Evolutionary conservation across 2,329 filamentous ascomycete species (phyloP), one percentile per base, ranked within the genome.

Genomic region (Thermomyces lanuginosus): DNA sequence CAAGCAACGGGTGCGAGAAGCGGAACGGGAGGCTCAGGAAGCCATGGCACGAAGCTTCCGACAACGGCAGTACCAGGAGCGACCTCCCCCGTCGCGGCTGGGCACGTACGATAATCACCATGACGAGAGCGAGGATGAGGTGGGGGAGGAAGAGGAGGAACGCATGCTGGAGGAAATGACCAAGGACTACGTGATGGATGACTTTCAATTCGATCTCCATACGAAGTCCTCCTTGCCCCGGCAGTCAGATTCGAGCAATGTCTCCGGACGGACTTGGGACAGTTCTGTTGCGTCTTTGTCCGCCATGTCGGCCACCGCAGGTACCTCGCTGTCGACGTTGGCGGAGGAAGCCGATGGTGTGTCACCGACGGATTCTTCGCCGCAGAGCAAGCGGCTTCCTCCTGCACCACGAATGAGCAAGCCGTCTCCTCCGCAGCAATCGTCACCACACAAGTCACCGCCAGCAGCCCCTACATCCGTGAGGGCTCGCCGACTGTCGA

Each of bases 151-250:
- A 29, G 79, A 84, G 37, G 66, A 70, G 45, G 78, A 84, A 45
- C 66, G 74, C 17, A 65, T 83, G 28, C 53, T 93, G 25, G 86
- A 93, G 35, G 82, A 92, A 48, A 82, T 95, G 66, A 83, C 80
- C 0, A 72, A 69, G 36, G 81, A 78, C 28, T 86, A 83, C 49
- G 69, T 74, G 29, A 72, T 89, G 43, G 80, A 86, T 30, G 77
- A 84, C 30, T 91, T 91, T 44, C 67, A 80, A 31, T 78, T 84
- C 44, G 75, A 72, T 28, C 54, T 74, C 17, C 66, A 72, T 40
- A 66, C 66, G 4, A 80, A 76, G 40, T 74, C 70, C 9, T 64
- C 72, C 14, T 51, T 80, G 12, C 76, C 79, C 17, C 69, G 81
- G 32, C 76, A 86, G 44, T 89, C 82, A 3, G 77, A 81, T 46